A percentile compares a stretch with the other conserved stretches of the same genome.
Evolutionary conservation across 305 asterid genomes (phyloP).

Genomic region (Solanum hybrid): DNA sequence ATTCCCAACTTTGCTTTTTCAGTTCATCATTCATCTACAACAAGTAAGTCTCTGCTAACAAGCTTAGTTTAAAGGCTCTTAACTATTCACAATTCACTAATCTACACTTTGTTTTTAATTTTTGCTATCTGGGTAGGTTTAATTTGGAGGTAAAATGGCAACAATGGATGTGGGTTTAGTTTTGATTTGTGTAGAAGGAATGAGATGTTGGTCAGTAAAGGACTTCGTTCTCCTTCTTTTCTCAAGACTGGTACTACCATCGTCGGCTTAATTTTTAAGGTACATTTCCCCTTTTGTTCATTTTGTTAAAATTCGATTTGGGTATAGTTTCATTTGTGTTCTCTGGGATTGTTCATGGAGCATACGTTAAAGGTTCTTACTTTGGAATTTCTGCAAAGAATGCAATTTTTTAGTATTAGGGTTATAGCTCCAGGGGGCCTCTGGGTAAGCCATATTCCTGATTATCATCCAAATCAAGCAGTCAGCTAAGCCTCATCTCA

Average conservation of each 20-base stretch:
- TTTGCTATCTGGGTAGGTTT: neutral
- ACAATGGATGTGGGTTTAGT: slow-evolving; percentile 46
- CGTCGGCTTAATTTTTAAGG: slow-evolving; percentile 77
- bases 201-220: slow-evolving; percentile 63
- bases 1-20: neutral
- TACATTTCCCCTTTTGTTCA: neutral
- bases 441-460: neutral
- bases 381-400: neutral
- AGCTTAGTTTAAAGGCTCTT: neutral
- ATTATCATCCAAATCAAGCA: neutral
- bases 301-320: neutral
- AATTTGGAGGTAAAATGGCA: slow-evolving; percentile 12
- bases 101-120: neutral
- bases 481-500: neutral
- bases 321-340: neutral
- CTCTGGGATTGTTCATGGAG: neutral
- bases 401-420: neutral
- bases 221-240: slow-evolving; percentile 46
- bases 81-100: neutral
- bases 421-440: neutral
- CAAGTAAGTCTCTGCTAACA: neutral
- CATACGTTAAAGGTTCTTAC: neutral
- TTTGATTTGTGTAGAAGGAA: slow-evolving; percentile 83
- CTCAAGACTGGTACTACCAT: slow-evolving; percentile 92
- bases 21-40: neutral